phyloP scores from a whole-genome alignment of 2,329 filamentous ascomycete genomes.

The Cylindrodendrum hubeiense region DNA sequence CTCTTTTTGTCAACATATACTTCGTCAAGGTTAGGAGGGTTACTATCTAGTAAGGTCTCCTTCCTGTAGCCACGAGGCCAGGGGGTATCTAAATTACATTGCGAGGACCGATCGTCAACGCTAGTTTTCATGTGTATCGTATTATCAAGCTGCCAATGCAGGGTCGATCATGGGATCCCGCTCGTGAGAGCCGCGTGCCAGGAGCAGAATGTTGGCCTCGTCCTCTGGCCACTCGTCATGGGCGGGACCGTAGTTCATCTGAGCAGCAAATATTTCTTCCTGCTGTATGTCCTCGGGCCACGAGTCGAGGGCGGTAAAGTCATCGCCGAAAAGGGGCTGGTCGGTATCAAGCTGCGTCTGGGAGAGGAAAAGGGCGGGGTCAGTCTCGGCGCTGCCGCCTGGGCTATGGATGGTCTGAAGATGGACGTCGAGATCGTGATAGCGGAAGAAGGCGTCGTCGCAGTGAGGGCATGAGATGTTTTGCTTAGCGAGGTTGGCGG shows the following conservation, averaged over 20 bases:
- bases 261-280: conserved; percentile 51
- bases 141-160: conserved; percentile 38
- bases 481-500: conserved; percentile 54
- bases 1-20: conserved; percentile 13
- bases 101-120: conserved; percentile 21
- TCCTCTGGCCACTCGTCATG: conserved; percentile 59
- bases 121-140: conserved; percentile 8
- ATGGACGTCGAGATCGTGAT: conserved; percentile 64
- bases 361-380: conserved; percentile 41
- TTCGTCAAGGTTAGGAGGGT: conserved; percentile 22
- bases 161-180: conserved; percentile 50
- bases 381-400: conserved; percentile 13
- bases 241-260: conserved; percentile 47
- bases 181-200: conserved; percentile 47
- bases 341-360: conserved; percentile 35
- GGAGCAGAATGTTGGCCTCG: conserved; percentile 57
- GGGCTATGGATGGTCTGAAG: conserved; percentile 48
- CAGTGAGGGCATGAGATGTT: conserved; percentile 62
- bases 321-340: conserved; percentile 37
- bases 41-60: conserved; percentile 4
- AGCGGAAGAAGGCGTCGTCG: conserved; percentile 60
- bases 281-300: conserved; percentile 43
- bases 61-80: conserved; percentile 32
- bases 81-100: conserved; percentile 41
- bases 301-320: conserved; percentile 26